phyloP scores from a whole-genome alignment of 495 filamentous ascomycete species.

The Aspergillus ostianus region DNA sequence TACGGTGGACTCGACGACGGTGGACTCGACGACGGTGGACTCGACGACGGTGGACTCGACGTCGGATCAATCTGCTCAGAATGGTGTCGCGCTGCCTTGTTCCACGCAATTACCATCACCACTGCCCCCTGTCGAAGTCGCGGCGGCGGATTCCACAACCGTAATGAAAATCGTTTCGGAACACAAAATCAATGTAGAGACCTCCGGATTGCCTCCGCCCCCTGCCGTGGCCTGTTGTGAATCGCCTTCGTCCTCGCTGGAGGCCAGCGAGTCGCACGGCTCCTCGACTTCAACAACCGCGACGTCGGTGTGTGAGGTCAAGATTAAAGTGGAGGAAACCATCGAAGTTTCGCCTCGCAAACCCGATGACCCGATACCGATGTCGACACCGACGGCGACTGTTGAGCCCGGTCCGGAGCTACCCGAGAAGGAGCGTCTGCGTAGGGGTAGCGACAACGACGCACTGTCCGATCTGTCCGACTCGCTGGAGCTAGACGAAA shows the following conservation, averaged over 20 bases:
- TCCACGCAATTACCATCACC: not conserved
- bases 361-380: conserved; percentile 7
- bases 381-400: conserved; percentile 12
- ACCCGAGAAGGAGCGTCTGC: conserved; percentile 7
- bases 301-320: conserved; percentile 39
- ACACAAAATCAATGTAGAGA: not conserved
- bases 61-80: conserved; percentile 9
- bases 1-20: conserved; percentile 18
- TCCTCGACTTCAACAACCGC: conserved; percentile 39
- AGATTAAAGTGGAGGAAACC: conserved; percentile 28
- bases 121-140: conserved; percentile 5
- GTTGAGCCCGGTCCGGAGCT: not conserved
- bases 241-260: conserved; percentile 28
- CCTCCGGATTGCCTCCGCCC: not conserved
- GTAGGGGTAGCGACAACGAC: conserved; percentile 12
- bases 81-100: not conserved
- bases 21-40: too few relatives aligned
- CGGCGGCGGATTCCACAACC: conserved; percentile 2
- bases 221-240: conserved; percentile 24
- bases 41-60: conserved; percentile 19
- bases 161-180: not conserved
- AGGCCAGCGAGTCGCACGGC: conserved; percentile 35
- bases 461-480: conserved; percentile 21
- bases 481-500: conserved; percentile 28
- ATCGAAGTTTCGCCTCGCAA: conserved; percentile 10